Evolutionary conservation across 345 rosid species (phyloP).

Genomic region (Sapria himalayana): DNA sequence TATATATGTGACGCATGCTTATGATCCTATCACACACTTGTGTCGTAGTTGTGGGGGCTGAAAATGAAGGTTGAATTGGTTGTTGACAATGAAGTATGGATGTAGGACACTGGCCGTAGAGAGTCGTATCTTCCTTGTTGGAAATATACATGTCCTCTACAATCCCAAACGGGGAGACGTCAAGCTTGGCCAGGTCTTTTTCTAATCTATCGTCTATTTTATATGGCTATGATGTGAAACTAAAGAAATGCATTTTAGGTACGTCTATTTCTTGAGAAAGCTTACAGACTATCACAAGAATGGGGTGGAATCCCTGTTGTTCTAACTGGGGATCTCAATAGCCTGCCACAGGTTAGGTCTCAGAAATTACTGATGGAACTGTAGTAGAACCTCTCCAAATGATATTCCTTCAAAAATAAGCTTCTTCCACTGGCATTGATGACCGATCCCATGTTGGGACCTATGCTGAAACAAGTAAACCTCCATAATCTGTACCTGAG

Average conservation of each 20-base stretch:
- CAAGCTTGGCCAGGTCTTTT: conserved; percentile 80
- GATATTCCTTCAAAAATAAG: too few species aligned
- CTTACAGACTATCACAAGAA: conserved; percentile 47
- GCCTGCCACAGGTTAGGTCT: conserved; percentile 49
- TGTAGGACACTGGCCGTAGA: conserved; percentile 16
- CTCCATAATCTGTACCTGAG: too few species aligned
- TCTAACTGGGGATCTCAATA: conserved; percentile 62
- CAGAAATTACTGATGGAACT: conserved; percentile 1
- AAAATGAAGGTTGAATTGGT: neutral
- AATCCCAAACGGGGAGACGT: conserved; percentile 83
- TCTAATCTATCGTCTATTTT: too few species aligned
- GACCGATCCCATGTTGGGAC: too few species aligned
- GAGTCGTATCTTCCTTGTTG: conserved; percentile 39
- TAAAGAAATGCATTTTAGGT: too few species aligned
- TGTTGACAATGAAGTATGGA: neutral
- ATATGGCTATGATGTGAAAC: too few species aligned
- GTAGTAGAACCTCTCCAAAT: too few species aligned
- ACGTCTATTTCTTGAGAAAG: conserved; percentile 54
- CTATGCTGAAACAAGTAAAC: too few species aligned
- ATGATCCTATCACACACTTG: too few species aligned
- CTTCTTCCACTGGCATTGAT: too few species aligned
- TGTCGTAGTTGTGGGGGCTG: too few species aligned
- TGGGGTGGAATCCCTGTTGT: conserved; percentile 74
- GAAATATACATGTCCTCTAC: conserved; percentile 58
- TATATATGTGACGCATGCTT: too few species aligned